Conservation (phyloP, 495 filamentous ascomycete species). For the Penicillium silybi region DNA sequence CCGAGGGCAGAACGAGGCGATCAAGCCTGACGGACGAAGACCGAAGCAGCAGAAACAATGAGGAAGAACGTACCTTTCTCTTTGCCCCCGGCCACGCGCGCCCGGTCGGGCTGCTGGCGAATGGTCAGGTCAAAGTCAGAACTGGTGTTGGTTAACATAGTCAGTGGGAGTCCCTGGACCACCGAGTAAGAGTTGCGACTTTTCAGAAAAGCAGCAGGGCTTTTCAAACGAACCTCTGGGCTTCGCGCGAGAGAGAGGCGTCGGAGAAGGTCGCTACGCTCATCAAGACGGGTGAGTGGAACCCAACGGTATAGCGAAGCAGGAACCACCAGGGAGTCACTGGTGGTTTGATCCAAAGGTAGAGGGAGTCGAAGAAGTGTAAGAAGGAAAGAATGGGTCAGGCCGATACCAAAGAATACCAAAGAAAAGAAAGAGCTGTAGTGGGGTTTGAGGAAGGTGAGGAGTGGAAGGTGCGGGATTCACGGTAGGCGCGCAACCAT, state of each 20-base stretch:
- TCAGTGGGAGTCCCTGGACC: constrained; percentile 36
- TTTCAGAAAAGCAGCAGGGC: constrained; percentile 3
- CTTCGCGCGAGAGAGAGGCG: constrained; percentile 44
- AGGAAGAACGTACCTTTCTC: constrained; percentile 54
- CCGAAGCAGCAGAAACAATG: background rate
- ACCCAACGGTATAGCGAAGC: constrained; percentile 6
- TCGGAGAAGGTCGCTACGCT: constrained; percentile 45
- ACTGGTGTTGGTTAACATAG: constrained; percentile 42
- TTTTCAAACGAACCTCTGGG: constrained; percentile 30
- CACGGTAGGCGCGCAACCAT: constrained; percentile 11
- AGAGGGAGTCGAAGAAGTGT: constrained; percentile 4
- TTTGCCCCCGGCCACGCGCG: constrained; percentile 67
- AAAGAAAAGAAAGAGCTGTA: constrained; percentile 2
- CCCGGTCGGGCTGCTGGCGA: constrained; percentile 63
- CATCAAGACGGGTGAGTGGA: constrained; percentile 38
- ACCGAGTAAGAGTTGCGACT: constrained; percentile 31
- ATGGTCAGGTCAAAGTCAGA: constrained; percentile 60
- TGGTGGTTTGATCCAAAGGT: constrained; percentile 6
- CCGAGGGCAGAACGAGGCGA: background rate
- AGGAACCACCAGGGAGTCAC: constrained; percentile 4
- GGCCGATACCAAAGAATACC: background rate
- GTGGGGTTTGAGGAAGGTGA: background rate
- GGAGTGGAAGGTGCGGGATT: constrained; percentile 11
- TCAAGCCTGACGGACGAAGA: background rate
- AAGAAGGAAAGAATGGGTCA: constrained; percentile 17